Base-by-base conservation (phyloP, 768 basidiomycete species). In the Leccinum obscurum region DNA sequence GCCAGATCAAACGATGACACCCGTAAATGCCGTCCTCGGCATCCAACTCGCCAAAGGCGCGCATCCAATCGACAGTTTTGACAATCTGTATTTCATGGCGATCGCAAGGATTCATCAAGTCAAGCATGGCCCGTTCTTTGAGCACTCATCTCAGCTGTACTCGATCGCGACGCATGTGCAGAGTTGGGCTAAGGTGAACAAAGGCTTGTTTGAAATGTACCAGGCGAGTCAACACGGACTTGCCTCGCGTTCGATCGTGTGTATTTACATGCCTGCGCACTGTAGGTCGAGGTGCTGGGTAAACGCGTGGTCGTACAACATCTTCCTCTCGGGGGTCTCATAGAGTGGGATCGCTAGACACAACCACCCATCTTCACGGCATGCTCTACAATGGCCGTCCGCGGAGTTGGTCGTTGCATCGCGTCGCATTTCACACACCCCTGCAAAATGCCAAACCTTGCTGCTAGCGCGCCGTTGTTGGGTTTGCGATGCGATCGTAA, bases 281-380 rank as follows among this genome's bases (percentile, higher is more conserved):
- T 28, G 24, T 61, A 92, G 85, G 94, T 87, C 7, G 96, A 99
- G 74, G 95, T 98, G 13, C 78, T 98, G 46, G 87, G 88, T 15
- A 98, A 98, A 75, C 83, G 92, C 15, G 95, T 98, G n/a, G 96
- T 98, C 5, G 93, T 98, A 4, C 95, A 98, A 72, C 95, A 97
- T 70, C 78, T 98, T 53, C 89, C 90, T 8, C 80, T 97, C 24
- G 95, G 94, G 20, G 90, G 92, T 1, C 67, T 93, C 26, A 75
- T 95, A 57, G 83, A 85, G 67, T 93, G 92, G 92, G 79, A 77
- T 60, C 52, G 50, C 30, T 70, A 65, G 57, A 44, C 9, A 30
- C 30, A 30, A 30, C 30, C 30, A 30, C 30, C 30, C 9, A 22
- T 39, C 30, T 34, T 55, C 35, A 55, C 66, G 37, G n/a, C 49